These are phyloP conservation scores for Melastoma candidum DNA, from an alignment of 441 rosid genomes.

Conservation along the genomic window DNA sequence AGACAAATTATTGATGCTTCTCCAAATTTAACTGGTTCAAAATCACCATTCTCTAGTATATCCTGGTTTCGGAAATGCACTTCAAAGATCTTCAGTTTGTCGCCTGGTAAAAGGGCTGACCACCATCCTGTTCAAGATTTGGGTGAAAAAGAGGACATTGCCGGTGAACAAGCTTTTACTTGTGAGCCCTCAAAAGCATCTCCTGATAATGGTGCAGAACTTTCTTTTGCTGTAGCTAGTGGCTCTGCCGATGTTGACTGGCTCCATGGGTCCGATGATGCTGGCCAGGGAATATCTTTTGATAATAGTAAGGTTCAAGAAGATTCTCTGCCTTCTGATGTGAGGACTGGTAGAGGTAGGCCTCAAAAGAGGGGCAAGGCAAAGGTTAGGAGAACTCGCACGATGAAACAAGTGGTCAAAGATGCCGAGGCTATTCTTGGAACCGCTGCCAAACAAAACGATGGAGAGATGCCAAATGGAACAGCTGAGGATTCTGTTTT, in stretches of 20 bases:
- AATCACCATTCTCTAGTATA: constrained; percentile 46
- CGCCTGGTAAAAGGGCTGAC: constrained; percentile 53
- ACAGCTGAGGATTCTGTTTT: constrained; percentile 40
- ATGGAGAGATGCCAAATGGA: constrained; percentile 31
- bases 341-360: constrained; percentile 29
- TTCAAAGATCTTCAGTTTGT: constrained; percentile 62
- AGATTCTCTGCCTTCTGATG: constrained; percentile 43
- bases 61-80: constrained; percentile 86
- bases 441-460: constrained; percentile 33
- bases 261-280: constrained; percentile 36
- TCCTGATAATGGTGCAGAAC: constrained; percentile 30
- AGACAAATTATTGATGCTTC: constrained; percentile 25
- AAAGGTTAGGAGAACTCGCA: constrained; percentile 49
- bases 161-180: constrained; percentile 22
- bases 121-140: constrained; percentile 25
- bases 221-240: constrained; percentile 33
- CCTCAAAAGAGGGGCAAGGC: constrained; percentile 39
- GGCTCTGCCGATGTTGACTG: constrained; percentile 36
- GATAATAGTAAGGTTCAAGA: constrained; percentile 28
- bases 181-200: constrained; percentile 32
- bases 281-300: constrained; percentile 27
- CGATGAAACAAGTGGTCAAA: constrained; percentile 71
- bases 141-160: constrained; percentile 19
- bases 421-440: constrained; percentile 75
- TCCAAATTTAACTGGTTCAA: constrained; percentile 27